Evolutionary conservation across 805 yeast species (phyloP), one percentile per base, ranked within the genome.

Genomic region (Candida verbasci): DNA sequence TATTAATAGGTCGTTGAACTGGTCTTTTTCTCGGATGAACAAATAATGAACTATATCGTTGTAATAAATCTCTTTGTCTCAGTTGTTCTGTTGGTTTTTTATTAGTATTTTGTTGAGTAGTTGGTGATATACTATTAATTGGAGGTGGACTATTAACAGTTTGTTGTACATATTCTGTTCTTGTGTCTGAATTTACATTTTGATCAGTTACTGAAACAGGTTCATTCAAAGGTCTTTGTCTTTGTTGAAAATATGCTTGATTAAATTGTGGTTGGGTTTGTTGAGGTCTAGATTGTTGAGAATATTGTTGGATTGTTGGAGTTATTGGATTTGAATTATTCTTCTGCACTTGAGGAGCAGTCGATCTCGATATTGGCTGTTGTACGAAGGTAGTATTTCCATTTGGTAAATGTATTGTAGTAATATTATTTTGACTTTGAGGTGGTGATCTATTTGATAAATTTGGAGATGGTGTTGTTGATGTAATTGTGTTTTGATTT

Each of bases 51-150:
- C 6, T 12, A 22, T 30, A 30, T 15, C 17, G 21, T 15, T 30
- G 15, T 30, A 21, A 26, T n/a, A 30, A 30, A 9, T 30, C 33
- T 21, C 33, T 21, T 30, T 30, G 33, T 30, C 26, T 30, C 9
- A 26, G 9, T 8, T 30, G 26, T 12, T 12, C 6, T 15, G 28
- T 4, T 9, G 17, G 6, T 14, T 12, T 12, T 15, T 15, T 15
- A 25, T 15, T n/a, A 12, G 9, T 23, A 7, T 23, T 23, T 7
- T 4, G 4, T 7, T 9, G n/a, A 7, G 24, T 23, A 7, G 10
- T 23, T 4, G 11, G 24, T 23, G 24, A 9, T 23, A 9, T 10
- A 23, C 4, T 23, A 4, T 23, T 7, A 23, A 7, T 23, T 23
- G 4, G 4, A 23, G 11, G n/a, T 7, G 24, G n/a, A 23, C 11